Conservation (phyloP, 2,329 filamentous ascomycete species). For the Botrytis hyacinthi region DNA sequence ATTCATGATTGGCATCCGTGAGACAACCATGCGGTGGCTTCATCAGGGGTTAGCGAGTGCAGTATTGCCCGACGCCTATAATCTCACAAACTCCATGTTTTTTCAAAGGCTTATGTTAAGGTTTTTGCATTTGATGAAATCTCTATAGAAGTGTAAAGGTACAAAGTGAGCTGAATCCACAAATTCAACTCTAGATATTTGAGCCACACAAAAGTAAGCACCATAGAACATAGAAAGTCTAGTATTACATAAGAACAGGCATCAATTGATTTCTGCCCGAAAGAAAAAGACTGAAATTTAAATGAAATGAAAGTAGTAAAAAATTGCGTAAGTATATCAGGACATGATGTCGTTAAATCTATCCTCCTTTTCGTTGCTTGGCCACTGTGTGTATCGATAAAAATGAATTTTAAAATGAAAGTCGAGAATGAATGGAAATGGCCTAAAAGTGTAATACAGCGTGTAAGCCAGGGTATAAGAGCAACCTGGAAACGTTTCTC, state of each 20-base stretch:
- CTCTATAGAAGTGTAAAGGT: constrained; percentile 10
- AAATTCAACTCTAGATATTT: not conserved
- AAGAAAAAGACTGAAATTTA: not conserved
- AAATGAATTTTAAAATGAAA: constrained; percentile 5
- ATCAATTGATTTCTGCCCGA: constrained; percentile 2
- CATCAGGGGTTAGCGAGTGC: not conserved
- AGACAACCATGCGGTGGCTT: not conserved
- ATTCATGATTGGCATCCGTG: not conserved
- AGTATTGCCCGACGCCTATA: not conserved
- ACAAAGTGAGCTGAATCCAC: constrained; percentile 14
- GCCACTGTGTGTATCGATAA: constrained; percentile 6
- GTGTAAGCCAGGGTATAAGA: not conserved
- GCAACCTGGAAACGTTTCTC: not conserved
- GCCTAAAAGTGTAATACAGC: not conserved
- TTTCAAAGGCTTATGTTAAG: not conserved
- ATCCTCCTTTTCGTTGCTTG: constrained; percentile 5
- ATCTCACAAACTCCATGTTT: not conserved
- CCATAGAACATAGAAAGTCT: not conserved
- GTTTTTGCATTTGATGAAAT: constrained; percentile 9
- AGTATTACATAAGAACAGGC: constrained; percentile 14
- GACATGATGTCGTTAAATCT: constrained; percentile 11
- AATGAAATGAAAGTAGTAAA: not conserved
- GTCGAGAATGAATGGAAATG: not conserved
- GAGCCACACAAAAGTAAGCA: constrained; percentile 12
- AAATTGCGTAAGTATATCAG: not conserved